Evolutionary conservation across 1,284 basidiomycete species (phyloP).

Genomic region (Laetiporus sulphureus): DNA sequence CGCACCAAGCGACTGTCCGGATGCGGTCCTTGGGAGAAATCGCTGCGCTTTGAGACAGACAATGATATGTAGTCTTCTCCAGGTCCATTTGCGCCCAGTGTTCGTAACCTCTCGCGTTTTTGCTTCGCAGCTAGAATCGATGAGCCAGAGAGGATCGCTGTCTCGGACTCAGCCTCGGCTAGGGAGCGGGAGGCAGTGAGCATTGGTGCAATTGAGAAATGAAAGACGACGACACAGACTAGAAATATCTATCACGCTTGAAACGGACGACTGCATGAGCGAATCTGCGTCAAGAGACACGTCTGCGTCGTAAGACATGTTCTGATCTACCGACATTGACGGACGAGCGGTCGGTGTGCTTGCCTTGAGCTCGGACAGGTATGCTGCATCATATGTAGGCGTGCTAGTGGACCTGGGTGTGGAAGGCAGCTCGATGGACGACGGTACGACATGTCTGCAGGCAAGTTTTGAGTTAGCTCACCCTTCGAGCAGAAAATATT

Average conservation of each 20-base stretch:
- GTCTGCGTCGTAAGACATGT: constrained; percentile 40
- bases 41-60: constrained; percentile 51
- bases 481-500: constrained; percentile 1
- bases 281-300: constrained; percentile 44
- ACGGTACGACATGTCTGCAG: constrained; percentile 28
- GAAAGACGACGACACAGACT: constrained; percentile 25
- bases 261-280: constrained; percentile 23
- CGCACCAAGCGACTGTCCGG: constrained; percentile 82
- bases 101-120: constrained; percentile 61
- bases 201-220: too few species aligned
- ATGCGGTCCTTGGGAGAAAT: constrained; percentile 68
- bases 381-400: constrained; percentile 70
- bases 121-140: constrained; percentile 77
- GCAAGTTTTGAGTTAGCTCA: constrained; percentile 4
- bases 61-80: constrained; percentile 83
- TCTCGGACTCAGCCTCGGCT: constrained; percentile 25
- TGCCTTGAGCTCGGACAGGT: constrained; percentile 80
- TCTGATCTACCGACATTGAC: constrained; percentile 24
- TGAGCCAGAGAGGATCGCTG: constrained; percentile 68
- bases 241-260: constrained; percentile 27
- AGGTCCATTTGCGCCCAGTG: constrained; percentile 24
- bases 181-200: too few species aligned
- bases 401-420: constrained; percentile 36
- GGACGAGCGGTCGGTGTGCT: constrained; percentile 63
- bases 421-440: constrained; percentile 43